Evolutionary conservation across 169 alveolate genomes (phyloP), one percentile per base, ranked within the genome.

Genomic region (Eimeria brunetti): DNA sequence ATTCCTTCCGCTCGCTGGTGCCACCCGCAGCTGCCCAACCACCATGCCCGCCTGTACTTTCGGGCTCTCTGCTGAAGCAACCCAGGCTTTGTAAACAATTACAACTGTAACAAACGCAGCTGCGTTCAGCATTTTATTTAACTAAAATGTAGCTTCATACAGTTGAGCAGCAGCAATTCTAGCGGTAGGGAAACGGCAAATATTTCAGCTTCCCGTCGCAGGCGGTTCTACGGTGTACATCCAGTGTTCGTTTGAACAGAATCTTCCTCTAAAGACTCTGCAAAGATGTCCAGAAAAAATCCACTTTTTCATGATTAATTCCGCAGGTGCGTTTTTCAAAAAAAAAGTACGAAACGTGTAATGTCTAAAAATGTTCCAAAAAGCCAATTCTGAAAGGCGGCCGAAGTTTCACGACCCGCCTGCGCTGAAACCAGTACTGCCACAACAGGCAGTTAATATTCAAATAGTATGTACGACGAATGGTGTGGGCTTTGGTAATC

Each of bases 11-110:
- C 76, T 88, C 20, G 95, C 93, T 5, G 95, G 80, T 12, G 88
- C 92, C 27, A 92, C 92, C 27, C 95, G 91, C n/a, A 92, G 88
- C 62, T 58, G 86, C 49, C 92, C 88, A 20, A 92, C 95, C 20
- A 76, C 81, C 95, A 92, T 92, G 62, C 95, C 95, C 56, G 92
- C 89, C 88, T 92, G 95, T 30, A 81, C 95, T n/a, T 62, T 81
- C 30, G 95, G 95, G 67, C 73, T n/a, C 14, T 69, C 91, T 75
- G 89, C 95, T n/a, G 46, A 51, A 41, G 78, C 69, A 36, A 30
- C 73, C 60, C 14, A 46, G 46, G 2, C 22, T 36, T 64, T 64
- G 84, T 51, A 91, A 9, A 91, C 69, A 38, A 64, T 80, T 44
- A 73, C 91, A 44, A 69, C 90, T 12, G 60, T 44, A 22, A 27